These are phyloP conservation scores for Boletus bicolor DNA, from an alignment of 768 basidiomycete genomes.

Conservation along the genomic window DNA sequence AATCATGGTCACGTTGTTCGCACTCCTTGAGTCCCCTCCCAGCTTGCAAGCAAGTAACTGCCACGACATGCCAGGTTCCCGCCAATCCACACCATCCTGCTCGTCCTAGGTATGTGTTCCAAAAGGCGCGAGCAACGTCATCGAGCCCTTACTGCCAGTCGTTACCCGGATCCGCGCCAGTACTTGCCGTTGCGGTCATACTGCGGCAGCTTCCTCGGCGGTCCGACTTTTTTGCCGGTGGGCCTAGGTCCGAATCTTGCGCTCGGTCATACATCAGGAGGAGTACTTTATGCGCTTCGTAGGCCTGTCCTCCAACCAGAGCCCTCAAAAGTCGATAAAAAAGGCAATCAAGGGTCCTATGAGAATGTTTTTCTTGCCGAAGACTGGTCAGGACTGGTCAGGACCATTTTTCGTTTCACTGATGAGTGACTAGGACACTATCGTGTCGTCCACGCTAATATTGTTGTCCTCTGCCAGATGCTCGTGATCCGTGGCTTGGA, in stretches of 20 bases:
- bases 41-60: neutral
- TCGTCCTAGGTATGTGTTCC: neutral
- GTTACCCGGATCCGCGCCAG: neutral
- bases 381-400: too few relatives aligned
- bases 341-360: too few relatives aligned
- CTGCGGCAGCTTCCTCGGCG: neutral
- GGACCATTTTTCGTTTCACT: too few relatives aligned
- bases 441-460: neutral
- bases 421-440: neutral
- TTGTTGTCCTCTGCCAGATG: neutral
- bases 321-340: too few relatives aligned
- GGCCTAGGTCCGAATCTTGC: neutral
- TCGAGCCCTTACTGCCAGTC: neutral
- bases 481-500: neutral
- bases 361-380: too few relatives aligned
- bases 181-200: neutral
- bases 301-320: too few relatives aligned
- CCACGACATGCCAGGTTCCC: neutral
- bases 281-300: too few relatives aligned
- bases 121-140: neutral
- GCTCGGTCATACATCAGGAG: neutral
- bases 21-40: neutral
- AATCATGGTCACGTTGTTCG: neutral
- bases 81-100: neutral
- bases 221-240: neutral